Evolutionary conservation across 257 asterid species (phyloP), one percentile per base, ranked within the genome.

Genomic region (Catharanthus roseus): DNA sequence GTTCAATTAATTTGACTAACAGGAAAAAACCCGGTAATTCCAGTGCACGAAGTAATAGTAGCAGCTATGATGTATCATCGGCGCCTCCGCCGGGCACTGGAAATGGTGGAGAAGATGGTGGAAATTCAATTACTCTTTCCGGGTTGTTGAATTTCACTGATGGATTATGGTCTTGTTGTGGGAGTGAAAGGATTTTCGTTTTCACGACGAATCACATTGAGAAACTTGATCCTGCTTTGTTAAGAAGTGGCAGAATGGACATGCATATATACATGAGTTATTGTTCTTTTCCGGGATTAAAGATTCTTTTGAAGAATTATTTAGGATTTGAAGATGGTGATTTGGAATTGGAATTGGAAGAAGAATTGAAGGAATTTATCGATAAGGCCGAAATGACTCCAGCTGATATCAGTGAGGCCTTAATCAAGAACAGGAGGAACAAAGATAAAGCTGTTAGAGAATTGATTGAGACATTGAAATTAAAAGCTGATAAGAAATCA

Each of bases 191-290:
- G 82, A 91, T 93, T 45, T 90, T 90, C 74, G 96, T 93, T 29
- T 93, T 93, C 81, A 93, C 99, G 0, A 91, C 98, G 0, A 93
- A 93, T 33, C 98, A 93, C 51, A 86, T 93, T 28, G 99, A 91
- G 84, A 93, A 86, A 84, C 91, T 93, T 4, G 99, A 93, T 78
- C 95, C 97, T 3, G 97, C 99, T 21, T 54, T 93, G 87, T 21
- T 93, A 78, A 85, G 99, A 86, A 77, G 96, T 11, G 99, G 99
- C 34, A 76, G 99, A 54, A 93, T 93, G 99, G 99, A 93, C 87
- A 91, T 89, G 97, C 99, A 91, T 51, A 78, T 93, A 29, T 86
- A 77, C 85, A 93, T 93, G 99, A 87, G 95, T 70, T 88, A 83
- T 67, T 91, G 95, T 34, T 79, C 93, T 1, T 86, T 82, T 10